Base-by-base conservation (phyloP, 345 rosid genomes). In the Hirschfeldia incana region DNA sequence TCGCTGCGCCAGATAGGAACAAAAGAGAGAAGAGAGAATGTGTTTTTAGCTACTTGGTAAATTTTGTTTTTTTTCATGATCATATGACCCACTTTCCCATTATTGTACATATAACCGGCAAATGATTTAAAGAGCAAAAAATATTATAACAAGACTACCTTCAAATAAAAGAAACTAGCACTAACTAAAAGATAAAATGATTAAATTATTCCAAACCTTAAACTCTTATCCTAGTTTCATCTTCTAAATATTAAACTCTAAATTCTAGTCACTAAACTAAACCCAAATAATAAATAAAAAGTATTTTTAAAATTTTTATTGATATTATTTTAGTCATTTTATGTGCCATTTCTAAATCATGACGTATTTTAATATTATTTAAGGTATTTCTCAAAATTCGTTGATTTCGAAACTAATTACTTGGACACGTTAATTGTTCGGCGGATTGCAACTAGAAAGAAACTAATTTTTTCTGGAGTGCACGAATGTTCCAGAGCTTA, bases 371-470 rank as follows among this genome's bases (percentile, higher is more conserved):
- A 11, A 44, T 44, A 44, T 5, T 44, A 42, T 44, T 3, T 12
- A 46, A 0, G 53, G 5, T 46, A 46, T 46, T 46, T 46, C 5
- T 46, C 15, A 46, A 46, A 0, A 46, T 12, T 46, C 11, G 13
- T 3, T 58, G 15, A 75, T 66, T 11, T 44, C 33, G 4, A 26
- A 70, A 16, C 16, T 28, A 5, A 67, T 6, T 7, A 36, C 55
- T 16, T 32, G 29, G 21, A 65, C 13, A 59, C 66, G 59, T 16
- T 58, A 58, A 4, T 42, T 42, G 10, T 69, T 76, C 3, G 74
- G 63, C 32, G 10, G 69, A 15, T 26, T 28, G 34, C 70, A 63
- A 77, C 69, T 69, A 62, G 12, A 69, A 49, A 69, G 69, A 11
- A 76, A 69, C 69, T 8, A 3, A 49, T 5, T 59, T 1, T 7